Conservation (phyloP, 805 yeast species). For the Hanseniaspora lindneri region DNA sequence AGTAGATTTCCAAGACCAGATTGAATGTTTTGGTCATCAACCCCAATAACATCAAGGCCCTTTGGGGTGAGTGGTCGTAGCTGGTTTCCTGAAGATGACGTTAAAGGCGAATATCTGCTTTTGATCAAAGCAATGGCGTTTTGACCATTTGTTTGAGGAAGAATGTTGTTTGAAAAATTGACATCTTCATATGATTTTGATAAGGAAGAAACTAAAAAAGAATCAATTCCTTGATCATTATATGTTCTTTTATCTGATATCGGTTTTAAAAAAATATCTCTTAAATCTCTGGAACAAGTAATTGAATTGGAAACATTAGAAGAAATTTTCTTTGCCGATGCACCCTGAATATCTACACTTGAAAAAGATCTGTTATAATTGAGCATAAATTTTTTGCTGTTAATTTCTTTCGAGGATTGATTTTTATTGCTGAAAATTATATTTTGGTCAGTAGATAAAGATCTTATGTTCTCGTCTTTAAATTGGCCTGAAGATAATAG, state of each 20-base stretch:
- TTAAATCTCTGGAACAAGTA: neutral
- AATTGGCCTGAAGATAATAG: slow-evolving; percentile 8
- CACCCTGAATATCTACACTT: neutral
- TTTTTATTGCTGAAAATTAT: neutral
- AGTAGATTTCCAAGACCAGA: neutral
- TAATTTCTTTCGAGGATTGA: neutral
- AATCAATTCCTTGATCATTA: neutral
- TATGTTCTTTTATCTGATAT: neutral
- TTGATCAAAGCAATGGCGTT: neutral
- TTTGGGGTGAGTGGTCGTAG: neutral
- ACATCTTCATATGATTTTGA: neutral
- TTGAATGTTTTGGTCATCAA: neutral
- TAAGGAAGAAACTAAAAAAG: slow-evolving; percentile 3
- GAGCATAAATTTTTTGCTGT: neutral
- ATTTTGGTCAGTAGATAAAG: neutral
- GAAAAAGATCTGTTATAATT: neutral
- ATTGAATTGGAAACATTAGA: neutral
- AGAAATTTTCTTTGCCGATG: no score
- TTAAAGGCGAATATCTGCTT: neutral
- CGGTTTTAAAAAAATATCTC: neutral
- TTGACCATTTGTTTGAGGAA: neutral
- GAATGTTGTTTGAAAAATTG: neutral
- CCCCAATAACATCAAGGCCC: no score
- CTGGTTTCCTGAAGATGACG: neutral
- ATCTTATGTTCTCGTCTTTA: neutral